phyloP scores from a whole-genome alignment of 768 basidiomycete genomes.

The Agaricus blazei region DNA sequence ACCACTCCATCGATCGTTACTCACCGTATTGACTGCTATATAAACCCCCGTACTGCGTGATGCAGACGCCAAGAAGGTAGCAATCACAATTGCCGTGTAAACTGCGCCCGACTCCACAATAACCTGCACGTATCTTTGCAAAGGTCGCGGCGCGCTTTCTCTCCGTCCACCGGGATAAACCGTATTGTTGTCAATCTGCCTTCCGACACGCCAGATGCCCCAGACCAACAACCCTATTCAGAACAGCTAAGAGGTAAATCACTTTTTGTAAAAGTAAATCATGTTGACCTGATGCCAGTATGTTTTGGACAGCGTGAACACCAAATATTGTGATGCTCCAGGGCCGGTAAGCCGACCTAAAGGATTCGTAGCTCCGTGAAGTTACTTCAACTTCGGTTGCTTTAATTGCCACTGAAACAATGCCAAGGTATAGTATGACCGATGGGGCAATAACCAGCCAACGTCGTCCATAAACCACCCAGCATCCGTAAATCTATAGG shows the following conservation, averaged over 20 bases:
- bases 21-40: neutral
- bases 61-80: neutral
- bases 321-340: neutral
- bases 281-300: neutral
- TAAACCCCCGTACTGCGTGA: neutral
- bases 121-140: neutral
- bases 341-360: neutral
- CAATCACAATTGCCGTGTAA: neutral
- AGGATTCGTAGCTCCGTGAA: neutral
- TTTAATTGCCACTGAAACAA: neutral
- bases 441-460: slow-evolving; percentile 3
- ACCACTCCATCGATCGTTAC: neutral
- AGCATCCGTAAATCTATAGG: slow-evolving; percentile 1
- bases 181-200: neutral
- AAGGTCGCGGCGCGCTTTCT: neutral
- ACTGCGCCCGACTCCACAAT: slow-evolving; percentile 1
- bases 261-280: neutral
- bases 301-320: neutral
- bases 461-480: slow-evolving; percentile 1
- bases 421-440: neutral
- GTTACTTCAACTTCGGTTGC: neutral
- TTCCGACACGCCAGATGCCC: slow-evolving; percentile 6
- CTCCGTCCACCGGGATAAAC: neutral
- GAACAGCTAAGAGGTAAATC: too few relatives aligned
- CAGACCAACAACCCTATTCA: neutral